Percentiles rank a stretch among this genome's conserved stretches.
phyloP scores from a whole-genome alignment of 305 asterid species.

The Rubia tinctorum region DNA sequence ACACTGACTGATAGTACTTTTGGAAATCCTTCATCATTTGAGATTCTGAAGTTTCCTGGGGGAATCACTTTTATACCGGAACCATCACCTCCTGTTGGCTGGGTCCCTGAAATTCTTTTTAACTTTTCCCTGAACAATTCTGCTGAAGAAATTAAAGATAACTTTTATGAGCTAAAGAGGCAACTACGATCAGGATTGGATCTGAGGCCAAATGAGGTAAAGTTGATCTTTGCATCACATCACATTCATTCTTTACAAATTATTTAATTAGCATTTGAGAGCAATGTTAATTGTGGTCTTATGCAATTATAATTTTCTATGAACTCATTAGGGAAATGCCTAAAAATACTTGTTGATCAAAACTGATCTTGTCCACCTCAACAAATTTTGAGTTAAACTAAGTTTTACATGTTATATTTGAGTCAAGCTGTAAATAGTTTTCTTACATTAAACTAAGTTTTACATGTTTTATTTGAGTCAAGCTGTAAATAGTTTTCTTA shows the following conservation, averaged over 20 bases:
- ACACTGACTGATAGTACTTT: constrained; percentile 64
- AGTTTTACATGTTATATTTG: neutral
- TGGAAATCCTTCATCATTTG: constrained; percentile 74
- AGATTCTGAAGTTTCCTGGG: constrained; percentile 73
- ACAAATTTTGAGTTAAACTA: neutral
- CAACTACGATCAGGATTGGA: constrained; percentile 68
- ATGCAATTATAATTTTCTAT: neutral
- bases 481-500: too few relatives aligned
- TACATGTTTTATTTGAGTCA: too few relatives aligned
- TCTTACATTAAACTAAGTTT: neutral
- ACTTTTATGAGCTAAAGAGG: constrained; percentile 58
- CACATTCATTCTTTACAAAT: neutral
- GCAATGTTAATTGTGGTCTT: neutral
- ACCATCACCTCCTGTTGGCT: constrained; percentile 29
- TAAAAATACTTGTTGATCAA: neutral
- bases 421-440: neutral
- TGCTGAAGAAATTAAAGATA: constrained; percentile 61
- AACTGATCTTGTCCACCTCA: neutral
- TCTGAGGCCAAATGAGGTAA: constrained; percentile 73
- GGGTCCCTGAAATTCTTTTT: constrained; percentile 44
- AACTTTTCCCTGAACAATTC: constrained; percentile 80
- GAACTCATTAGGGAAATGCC: neutral
- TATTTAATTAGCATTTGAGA: neutral
- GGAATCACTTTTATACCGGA: constrained; percentile 79
- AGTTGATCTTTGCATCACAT: neutral